Evolutionary conservation across 2,329 filamentous ascomycete genomes (phyloP), one percentile per base, ranked within the genome.

Genomic region (Phyllosticta capitalensis): DNA sequence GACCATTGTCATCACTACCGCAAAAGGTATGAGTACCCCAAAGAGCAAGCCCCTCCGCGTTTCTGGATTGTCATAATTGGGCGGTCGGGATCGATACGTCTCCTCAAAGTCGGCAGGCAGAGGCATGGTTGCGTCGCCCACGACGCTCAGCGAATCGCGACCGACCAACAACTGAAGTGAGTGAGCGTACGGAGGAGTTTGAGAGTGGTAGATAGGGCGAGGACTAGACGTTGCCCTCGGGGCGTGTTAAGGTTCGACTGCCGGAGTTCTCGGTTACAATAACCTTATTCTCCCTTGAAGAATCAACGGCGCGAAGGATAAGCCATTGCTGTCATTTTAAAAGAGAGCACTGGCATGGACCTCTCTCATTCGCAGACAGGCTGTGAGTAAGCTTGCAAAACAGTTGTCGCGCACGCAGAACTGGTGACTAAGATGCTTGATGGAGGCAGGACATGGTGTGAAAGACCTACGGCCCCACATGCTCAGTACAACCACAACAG

Each of bases 31-130:
- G 9, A 63, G 54, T 12, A 69, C 45, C 2, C 63, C 67, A 59
- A 71, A 56, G 0, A 67, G 64, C 55, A 68, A 21, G 10, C 66
- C 65, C 9, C 62, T 56, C 1, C 64, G 61, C 1, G 65, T 70
- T 1, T 61, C 54, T 3, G 68, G 68, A 49, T 69, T 55, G 26
- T 67, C 65, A 64, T 68, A 70, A 24, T 71, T 70, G 6, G 67
- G 67, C 38, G 38, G 38, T 45, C 38, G 38, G 7, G 38, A 45
- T 4, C 38, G 38, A 45, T 45, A 45, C n/a, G 17, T 45, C 38
- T 45, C 38, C 3, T 45, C 38, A 3, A 45, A 45, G 38, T 45
- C n/a, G 6, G 17, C 38, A 6, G 38, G 38, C 17, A 17, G n/a
- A 45, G 38, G 38, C 38, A 45, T 45, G 14, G 38, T 45, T 45